These are phyloP conservation scores for Rutstroemia sp. DNA, from an alignment of 2,329 filamentous ascomycete genomes.

Conservation along the genomic window DNA sequence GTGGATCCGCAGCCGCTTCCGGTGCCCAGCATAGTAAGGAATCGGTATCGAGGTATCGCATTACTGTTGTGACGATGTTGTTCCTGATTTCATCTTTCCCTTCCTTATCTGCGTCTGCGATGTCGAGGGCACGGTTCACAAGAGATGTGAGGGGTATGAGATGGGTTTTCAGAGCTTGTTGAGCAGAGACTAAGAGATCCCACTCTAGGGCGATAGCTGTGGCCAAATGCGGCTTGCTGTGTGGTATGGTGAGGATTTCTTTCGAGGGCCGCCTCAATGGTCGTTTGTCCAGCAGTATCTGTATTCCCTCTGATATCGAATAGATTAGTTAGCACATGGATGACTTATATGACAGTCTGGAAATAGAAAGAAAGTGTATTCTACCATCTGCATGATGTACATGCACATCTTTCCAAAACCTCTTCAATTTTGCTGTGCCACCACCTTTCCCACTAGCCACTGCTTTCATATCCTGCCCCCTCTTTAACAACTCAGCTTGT, in stretches of 20 bases:
- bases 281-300: slow-evolving; percentile 69
- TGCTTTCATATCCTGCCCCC: slow-evolving; percentile 41
- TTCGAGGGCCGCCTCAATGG: slow-evolving; percentile 76
- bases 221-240: slow-evolving; percentile 72
- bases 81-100: slow-evolving; percentile 47
- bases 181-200: slow-evolving; percentile 74
- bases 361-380: slow-evolving; percentile 11
- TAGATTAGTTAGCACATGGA: slow-evolving; percentile 7
- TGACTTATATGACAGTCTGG: background rate
- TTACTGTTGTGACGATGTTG: slow-evolving; percentile 57
- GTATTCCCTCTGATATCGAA: slow-evolving; percentile 27
- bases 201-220: slow-evolving; percentile 85
- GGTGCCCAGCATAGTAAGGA: slow-evolving; percentile 87
- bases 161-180: slow-evolving; percentile 79
- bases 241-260: slow-evolving; percentile 62
- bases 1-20: slow-evolving; percentile 40
- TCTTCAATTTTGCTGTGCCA: slow-evolving; percentile 45
- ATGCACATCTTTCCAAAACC: slow-evolving; percentile 84
- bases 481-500: slow-evolving; percentile 48
- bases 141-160: slow-evolving; percentile 87
- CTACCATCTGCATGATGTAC: slow-evolving; percentile 61
- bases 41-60: slow-evolving; percentile 89
- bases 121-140: slow-evolving; percentile 74
- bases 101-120: slow-evolving; percentile 55
- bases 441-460: slow-evolving; percentile 31